phyloP scores from a whole-genome alignment of 2,329 filamentous ascomycete species.

The Epichloe sylvatica region DNA sequence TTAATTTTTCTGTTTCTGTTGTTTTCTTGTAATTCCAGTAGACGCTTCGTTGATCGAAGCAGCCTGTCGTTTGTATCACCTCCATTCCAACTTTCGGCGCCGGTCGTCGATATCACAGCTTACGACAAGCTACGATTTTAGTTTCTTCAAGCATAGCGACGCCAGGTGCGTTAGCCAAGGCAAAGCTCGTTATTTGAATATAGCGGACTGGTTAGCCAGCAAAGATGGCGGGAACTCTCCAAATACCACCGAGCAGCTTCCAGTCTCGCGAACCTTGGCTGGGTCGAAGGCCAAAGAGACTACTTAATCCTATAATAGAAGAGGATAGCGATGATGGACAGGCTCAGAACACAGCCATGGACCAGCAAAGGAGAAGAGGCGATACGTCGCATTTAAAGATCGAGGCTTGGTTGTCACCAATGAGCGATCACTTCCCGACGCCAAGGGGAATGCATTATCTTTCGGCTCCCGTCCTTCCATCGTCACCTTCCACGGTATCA shows the following conservation, averaged over 20 bases:
- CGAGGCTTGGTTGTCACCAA: conserved; percentile 43
- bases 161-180: neutral
- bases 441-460: conserved; percentile 54
- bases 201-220: conserved; percentile 13
- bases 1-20: conserved; percentile 10
- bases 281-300: conserved; percentile 37
- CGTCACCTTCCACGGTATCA: conserved; percentile 43
- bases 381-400: conserved; percentile 34
- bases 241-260: conserved; percentile 18
- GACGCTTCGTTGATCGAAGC: conserved; percentile 31
- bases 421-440: conserved; percentile 55
- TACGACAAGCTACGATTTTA: conserved; percentile 7
- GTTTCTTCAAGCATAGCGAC: neutral
- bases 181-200: conserved; percentile 14
- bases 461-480: conserved; percentile 47
- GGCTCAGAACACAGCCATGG: conserved; percentile 8
- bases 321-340: conserved; percentile 32
- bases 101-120: conserved; percentile 19
- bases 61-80: conserved; percentile 24
- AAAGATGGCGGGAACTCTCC: conserved; percentile 31
- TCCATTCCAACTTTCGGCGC: conserved; percentile 17
- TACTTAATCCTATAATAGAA: conserved; percentile 54
- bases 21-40: conserved; percentile 16
- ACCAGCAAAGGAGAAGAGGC: conserved; percentile 14
- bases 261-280: conserved; percentile 38